These are phyloP conservation scores for Aspergillus incahuasiensis DNA, from an alignment of 495 filamentous ascomycete species.

Conservation along the genomic window DNA sequence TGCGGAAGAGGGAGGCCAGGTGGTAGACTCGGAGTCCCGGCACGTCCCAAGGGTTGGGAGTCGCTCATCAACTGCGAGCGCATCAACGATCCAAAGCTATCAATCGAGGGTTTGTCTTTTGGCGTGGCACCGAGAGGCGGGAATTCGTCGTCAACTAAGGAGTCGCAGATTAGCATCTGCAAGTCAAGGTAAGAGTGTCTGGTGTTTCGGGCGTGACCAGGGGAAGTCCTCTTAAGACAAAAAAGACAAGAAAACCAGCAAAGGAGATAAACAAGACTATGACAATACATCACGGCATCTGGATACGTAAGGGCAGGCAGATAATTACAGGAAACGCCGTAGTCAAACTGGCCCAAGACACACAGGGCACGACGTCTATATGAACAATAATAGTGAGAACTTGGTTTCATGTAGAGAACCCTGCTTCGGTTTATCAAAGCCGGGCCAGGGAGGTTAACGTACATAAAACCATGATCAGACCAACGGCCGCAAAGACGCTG, in stretches of 20 bases:
- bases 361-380: slow-evolving; percentile 39
- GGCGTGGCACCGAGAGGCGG: slow-evolving; percentile 41
- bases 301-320: slow-evolving; percentile 17
- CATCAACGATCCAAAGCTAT: slow-evolving; percentile 43
- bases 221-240: slow-evolving; percentile 2
- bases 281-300: background rate
- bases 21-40: slow-evolving; percentile 57
- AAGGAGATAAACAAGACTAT: slow-evolving; percentile 6
- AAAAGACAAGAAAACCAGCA: slow-evolving; percentile 5
- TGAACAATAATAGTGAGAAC: slow-evolving; percentile 48
- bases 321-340: slow-evolving; percentile 38
- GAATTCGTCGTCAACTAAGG: slow-evolving; percentile 48
- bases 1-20: slow-evolving; percentile 61
- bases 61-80: slow-evolving; percentile 38
- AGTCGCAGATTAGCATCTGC: slow-evolving; percentile 21
- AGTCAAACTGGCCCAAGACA: slow-evolving; percentile 26
- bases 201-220: slow-evolving; percentile 11
- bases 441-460: slow-evolving; percentile 67
- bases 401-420: slow-evolving; percentile 48
- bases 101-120: slow-evolving; percentile 35
- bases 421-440: slow-evolving; percentile 42
- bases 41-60: slow-evolving; percentile 29
- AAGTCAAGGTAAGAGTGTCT: slow-evolving; percentile 16
- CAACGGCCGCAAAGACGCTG: slow-evolving; percentile 51
- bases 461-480: slow-evolving; percentile 69